Base-by-base conservation (phyloP, 345 rosid species). In the Leavenworthia alabamica region DNA sequence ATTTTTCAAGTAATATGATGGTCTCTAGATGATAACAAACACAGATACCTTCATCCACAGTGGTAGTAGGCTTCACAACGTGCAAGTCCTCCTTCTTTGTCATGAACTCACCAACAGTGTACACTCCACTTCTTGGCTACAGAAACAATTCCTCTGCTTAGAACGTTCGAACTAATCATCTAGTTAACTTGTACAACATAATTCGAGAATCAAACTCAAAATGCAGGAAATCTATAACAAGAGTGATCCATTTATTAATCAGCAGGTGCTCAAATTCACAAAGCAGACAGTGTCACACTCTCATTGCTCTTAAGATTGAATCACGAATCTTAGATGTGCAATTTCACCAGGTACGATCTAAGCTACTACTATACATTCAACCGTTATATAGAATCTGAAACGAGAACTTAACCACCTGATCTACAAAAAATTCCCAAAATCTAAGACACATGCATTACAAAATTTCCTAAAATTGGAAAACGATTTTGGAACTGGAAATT, bases 81-180 rank as follows among this genome's bases (percentile, higher is more conserved):
- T 73, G 85, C 74, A 91, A 68, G 22, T 81, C 83, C 29, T 85
- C 90, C 66, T 83, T 86, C 66, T 52, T 81, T 0, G 96, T 92
- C 98, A 89, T 86, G 63, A 86, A 86, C 68, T 91, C 92, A 51
- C 92, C 96, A 60, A 91, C 98, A 10, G 82, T 83, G 60, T 86
- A 82, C 43, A 79, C 55, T 41, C 79, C 85, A 73, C 68, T 67
- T 76, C 56, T 81, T 32, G 83, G 79, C 90, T 91, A 80, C 78
- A 77, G 19, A 0, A 54, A 50, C 26, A 49, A 10, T 49, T 26
- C 53, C 14, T 43, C 5, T 0, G 27, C 33, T 59, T 17, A 22
- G 12, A 58, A 40, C 29, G 0, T 45, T 53, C 42, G 1, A 50
- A 27, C 26, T 9, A 17, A 40, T 40, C 31, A 41, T 1, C 7